phyloP scores from a whole-genome alignment of 768 basidiomycete species.

The Xerocomellus amylosporus region DNA sequence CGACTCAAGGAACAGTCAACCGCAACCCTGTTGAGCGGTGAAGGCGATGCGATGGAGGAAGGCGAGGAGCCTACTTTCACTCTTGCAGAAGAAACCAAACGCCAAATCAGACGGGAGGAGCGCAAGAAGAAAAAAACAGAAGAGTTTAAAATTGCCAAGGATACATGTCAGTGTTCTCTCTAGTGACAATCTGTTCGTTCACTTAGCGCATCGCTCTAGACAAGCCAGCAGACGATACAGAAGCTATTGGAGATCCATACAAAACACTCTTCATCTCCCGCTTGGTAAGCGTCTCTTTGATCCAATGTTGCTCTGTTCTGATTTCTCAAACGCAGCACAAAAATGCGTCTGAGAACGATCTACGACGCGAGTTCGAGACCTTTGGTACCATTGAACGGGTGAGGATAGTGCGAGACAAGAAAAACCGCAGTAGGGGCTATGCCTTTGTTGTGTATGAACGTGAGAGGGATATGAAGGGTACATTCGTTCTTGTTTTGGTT shows the following conservation, averaged over 20 bases:
- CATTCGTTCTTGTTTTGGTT: conserved; percentile 8
- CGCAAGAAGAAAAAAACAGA: conserved; percentile 73
- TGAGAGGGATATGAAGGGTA: conserved; percentile 99
- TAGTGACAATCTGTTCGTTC: background rate
- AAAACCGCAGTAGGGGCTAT: conserved; percentile 84
- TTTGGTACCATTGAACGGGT: conserved; percentile 95
- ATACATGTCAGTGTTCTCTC: conserved; percentile 66
- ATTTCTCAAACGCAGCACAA: conserved; percentile 63
- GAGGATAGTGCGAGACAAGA: conserved; percentile 89
- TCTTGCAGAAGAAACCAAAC: conserved; percentile 77
- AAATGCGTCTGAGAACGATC: conserved; percentile 85
- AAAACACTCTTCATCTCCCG: conserved; percentile 97
- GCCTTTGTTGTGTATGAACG: conserved; percentile 98
- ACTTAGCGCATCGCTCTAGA: conserved; percentile 47
- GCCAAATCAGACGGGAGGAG: conserved; percentile 75
- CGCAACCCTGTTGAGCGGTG: conserved; percentile 57
- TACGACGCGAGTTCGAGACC: conserved; percentile 92
- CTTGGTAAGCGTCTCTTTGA: conserved; percentile 49
- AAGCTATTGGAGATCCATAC: conserved; percentile 95
- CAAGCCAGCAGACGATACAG: conserved; percentile 86
- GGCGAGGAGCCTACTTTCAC: conserved; percentile 81
- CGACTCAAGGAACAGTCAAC: conserved; percentile 78
- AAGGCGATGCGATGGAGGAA: conserved; percentile 72
- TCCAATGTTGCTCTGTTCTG: conserved; percentile 2
- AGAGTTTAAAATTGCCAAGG: conserved; percentile 76